phyloP scores from a whole-genome alignment of 495 filamentous ascomycete genomes.

The Tuber borchii region DNA sequence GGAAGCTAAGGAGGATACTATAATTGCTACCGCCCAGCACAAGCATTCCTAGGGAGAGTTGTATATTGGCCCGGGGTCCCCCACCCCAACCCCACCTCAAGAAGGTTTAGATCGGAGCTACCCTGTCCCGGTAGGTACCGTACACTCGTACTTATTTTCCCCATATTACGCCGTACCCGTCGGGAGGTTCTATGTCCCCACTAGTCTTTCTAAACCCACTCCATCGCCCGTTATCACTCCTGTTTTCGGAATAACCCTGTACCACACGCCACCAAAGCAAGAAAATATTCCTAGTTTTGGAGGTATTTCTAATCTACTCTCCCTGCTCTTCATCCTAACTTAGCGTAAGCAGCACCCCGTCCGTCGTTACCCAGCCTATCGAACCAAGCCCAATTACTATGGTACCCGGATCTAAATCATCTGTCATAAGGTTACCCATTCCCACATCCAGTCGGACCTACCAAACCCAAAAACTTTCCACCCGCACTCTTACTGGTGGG shows the following conservation, averaged over 20 bases:
- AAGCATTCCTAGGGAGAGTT: background rate
- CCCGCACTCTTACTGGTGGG: background rate
- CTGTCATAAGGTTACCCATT: background rate
- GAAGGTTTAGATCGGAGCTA: no score
- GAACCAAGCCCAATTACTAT: background rate
- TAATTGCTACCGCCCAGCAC: background rate
- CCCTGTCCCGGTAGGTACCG: background rate
- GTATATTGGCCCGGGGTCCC: background rate
- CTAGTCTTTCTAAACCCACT: background rate
- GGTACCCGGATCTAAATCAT: background rate
- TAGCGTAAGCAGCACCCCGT: no score
- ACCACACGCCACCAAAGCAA: background rate
- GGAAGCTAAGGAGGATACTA: no score
- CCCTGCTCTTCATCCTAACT: background rate
- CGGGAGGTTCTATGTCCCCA: no score
- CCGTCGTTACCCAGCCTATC: background rate
- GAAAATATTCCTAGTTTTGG: no score
- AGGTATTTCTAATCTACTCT: background rate
- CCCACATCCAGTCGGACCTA: background rate
- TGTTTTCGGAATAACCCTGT: no score
- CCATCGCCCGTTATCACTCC: no score
- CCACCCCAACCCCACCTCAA: background rate
- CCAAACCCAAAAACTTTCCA: background rate
- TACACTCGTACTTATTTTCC: background rate
- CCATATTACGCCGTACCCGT: no score